Evolutionary conservation across 805 yeast species (phyloP), one percentile per base, ranked within the genome.

Genomic region (Ogataea corticis): DNA sequence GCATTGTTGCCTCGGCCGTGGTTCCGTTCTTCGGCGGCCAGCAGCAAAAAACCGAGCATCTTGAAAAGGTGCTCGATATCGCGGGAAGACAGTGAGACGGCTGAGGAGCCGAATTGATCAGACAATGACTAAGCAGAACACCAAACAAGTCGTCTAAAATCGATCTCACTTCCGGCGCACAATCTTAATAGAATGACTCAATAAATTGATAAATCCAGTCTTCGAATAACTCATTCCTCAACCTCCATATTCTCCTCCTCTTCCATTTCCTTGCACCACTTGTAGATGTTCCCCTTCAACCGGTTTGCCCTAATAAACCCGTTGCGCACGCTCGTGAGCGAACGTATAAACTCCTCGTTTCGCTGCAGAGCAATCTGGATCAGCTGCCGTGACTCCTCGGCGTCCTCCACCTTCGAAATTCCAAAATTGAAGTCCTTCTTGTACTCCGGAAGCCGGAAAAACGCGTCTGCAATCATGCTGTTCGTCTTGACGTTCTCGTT

Each of bases 221-320:
- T 21, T 9, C 33, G 44, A 6, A 18, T 41, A 33, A 41, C 21
- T 23, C 32, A 38, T 14, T 42, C 50, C 21, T 25, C 32, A 18
- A 19, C 28, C 19, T 41, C 48, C 25, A 39, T 21, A 17, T 44
- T 46, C 35, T 59, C 60, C 17, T 78, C 78, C 11, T 83, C 95
- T 50, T 84, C 74, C 78, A 87, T 85, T 60, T 91, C 97, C 56
- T 78, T 78, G 45, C 94, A 87, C 98, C 98, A 92, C 53, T 79
- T 77, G 51, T 73, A 76, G 37, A 94, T 76, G 52, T 82, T 79
- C 36, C 77, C 77, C 54, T 87, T 83, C 54, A 86, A 74, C 49
- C 92, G 71, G 55, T 86, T 87, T 0, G 96, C 92, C 56, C 87
- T 77, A 29, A 86, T 80, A 21, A 92, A 69, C 0, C 90, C 95